These are phyloP conservation scores for Wickerhamomyces alni DNA, from an alignment of 805 yeast species.

Conservation along the genomic window DNA sequence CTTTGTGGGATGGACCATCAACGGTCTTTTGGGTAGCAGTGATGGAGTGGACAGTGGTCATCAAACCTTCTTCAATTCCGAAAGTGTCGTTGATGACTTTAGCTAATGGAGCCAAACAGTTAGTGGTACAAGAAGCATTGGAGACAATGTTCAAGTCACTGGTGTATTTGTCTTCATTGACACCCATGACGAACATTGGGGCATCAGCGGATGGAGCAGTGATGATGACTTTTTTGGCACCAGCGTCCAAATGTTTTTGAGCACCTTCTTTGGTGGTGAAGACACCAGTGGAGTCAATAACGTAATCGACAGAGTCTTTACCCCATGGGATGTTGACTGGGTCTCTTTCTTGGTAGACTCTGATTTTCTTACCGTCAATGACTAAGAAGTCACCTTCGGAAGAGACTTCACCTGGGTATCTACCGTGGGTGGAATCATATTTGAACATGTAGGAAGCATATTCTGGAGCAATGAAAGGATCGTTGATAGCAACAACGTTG, in stretches of 20 bases:
- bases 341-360: slow-evolving; percentile 1
- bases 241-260: slow-evolving; percentile 59
- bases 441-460: slow-evolving; percentile 67
- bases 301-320: slow-evolving; percentile 48
- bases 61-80: slow-evolving; percentile 64
- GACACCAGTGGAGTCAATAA: slow-evolving; percentile 62
- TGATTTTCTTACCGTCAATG: slow-evolving; percentile 1
- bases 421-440: slow-evolving; percentile 63
- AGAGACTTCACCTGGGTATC: slow-evolving; percentile 48
- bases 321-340: slow-evolving; percentile 51
- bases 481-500: slow-evolving; percentile 56
- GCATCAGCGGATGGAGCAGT: slow-evolving; percentile 64
- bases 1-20: slow-evolving; percentile 68
- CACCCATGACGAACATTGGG: slow-evolving; percentile 66
- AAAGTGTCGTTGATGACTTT: slow-evolving; percentile 54
- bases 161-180: slow-evolving; percentile 50
- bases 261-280: slow-evolving; percentile 56
- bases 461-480: slow-evolving; percentile 57
- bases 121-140: slow-evolving; percentile 65
- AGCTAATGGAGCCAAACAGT: slow-evolving; percentile 65
- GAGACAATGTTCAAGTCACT: slow-evolving; percentile 43
- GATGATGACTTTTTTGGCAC: slow-evolving; percentile 64
- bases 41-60: slow-evolving; percentile 65
- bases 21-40: slow-evolving; percentile 66
- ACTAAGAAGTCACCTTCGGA: slow-evolving; percentile 40